Base-by-base conservation (phyloP, 2,329 filamentous ascomycete genomes). In the Diaporthe caulivora region DNA sequence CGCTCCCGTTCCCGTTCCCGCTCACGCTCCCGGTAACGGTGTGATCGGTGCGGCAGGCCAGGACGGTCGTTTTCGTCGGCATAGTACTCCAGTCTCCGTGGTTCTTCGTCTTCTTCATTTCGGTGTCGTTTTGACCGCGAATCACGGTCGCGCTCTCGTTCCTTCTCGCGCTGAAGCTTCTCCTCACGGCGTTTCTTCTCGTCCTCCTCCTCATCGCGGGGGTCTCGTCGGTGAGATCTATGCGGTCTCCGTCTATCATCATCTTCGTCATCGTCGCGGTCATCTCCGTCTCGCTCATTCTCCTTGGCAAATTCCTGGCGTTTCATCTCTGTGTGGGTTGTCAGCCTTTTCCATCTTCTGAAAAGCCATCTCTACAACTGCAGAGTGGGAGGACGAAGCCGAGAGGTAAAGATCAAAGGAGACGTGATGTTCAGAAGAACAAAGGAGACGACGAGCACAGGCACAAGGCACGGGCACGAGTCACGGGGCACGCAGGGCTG, bases 281-380 rank as follows among this genome's bases (percentile, higher is more conserved):
- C 47, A 26, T 73, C 70, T 26, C 70, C 53, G n/a, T 75, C 74
- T 15, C 76, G 70, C 37, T 77, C 76, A 44, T 65, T 67, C 15
- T 82, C 80, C 21, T 74, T 82, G 60, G 85, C 85, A 67, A 79
- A 78, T 74, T 87, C 85, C 71, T 84, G 85, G 72, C 84, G 82
- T 44, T 82, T 82, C 72, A 80, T 82, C 55, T 84, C 83, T 84
- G 75, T 75, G 49, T 47, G 77, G 72, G 64, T 75, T 68, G 68
- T 80, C 73, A 79, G 78, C 76, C 76, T 67, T 74, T 75, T 67
- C 72, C 70, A 70, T 69, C 58, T 70, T 68, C 74, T 60, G 40
- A 57, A 54, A 34, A 40, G 18, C 31, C 42, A 31, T 13, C 49
- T 67, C 68, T 74, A 70, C 70, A 72, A 71, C 49, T 72, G 64